Evolutionary conservation across 78 protist genomes (phyloP), one percentile per base, ranked within the genome.

Genomic region (Acrasis kona): DNA sequence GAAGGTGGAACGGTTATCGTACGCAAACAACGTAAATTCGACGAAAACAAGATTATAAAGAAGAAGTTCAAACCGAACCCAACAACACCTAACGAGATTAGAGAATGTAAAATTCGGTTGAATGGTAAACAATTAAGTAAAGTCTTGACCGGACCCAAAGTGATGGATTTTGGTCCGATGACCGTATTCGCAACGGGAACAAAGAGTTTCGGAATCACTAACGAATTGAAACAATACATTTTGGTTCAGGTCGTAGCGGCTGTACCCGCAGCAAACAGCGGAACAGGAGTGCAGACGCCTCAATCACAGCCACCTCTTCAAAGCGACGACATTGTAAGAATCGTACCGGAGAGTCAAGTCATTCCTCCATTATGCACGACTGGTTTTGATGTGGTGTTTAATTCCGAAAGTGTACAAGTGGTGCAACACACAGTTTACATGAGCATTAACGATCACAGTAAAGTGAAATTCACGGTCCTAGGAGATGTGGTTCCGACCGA

Each of bases 331-430:
- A n/a, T n/a, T n/a, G n/a, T n/a, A n/a, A n/a, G n/a, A n/a, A n/a
- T n/a, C n/a, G n/a, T n/a, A n/a, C n/a, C 67, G 7, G 0, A 0
- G 41, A 8, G 67, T 6, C 77, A 79, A 74, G 86, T 86, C 30
- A 42, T 86, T 9, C 90, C 90, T 9, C 73, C 90, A 0, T 77
- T 70, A 3, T 74, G 38, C 19, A 72, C 79, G 7, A 87, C 90
- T 4, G 84, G 87, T 30, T 86, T 86, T 39, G 86, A 80, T 67
- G 36, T 86, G 32, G 27, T 38, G 1, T 41, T 81, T 61, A 0
- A 28, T 5, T 40, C 65, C 4, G 74, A 3, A 3, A 12, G 10
- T 2, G 57, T 58, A 27, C 28, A 10, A 27, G 1, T 2, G 10
- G 76, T 77, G 68, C 19, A 27, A 32, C 70, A 39, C 35, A 65